These are phyloP conservation scores for Tetrapyrgos nigripes DNA, from an alignment of 1,284 basidiomycete species.

Conservation along the genomic window DNA sequence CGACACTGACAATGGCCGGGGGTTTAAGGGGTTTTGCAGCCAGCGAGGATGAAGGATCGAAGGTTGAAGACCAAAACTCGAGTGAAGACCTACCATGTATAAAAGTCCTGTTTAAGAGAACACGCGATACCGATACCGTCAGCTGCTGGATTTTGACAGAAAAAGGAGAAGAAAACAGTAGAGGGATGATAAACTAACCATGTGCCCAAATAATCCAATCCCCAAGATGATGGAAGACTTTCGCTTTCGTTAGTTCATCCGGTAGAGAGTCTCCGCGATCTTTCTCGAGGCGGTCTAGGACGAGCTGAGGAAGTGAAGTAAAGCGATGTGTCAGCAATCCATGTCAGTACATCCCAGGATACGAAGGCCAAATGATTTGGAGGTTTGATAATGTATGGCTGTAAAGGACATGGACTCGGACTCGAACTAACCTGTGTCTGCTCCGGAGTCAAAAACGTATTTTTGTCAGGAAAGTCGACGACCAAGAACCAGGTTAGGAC, in stretches of 20 bases:
- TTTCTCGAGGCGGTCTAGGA: constrained; percentile 48
- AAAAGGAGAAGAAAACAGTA: neutral
- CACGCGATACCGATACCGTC: constrained; percentile 9
- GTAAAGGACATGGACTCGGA: neutral
- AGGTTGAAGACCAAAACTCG: too few relatives aligned
- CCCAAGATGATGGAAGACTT: constrained; percentile 40
- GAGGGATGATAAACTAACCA: constrained; percentile 28
- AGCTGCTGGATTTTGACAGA: neutral
- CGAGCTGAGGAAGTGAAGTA: constrained; percentile 24
- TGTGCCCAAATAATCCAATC: constrained; percentile 53
- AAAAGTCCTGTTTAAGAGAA: constrained; percentile 16
- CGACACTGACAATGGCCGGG: too few relatives aligned
- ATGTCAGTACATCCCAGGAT: too few relatives aligned
- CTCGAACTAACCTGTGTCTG: constrained; percentile 39
- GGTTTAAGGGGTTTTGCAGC: too few relatives aligned
- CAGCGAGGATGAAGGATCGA: too few relatives aligned
- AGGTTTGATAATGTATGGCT: neutral
- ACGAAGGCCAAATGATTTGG: neutral
- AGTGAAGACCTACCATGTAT: constrained; percentile 8
- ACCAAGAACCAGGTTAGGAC: constrained; percentile 43
- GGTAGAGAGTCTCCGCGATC: constrained; percentile 52
- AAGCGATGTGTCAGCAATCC: too few relatives aligned
- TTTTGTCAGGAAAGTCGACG: constrained; percentile 49
- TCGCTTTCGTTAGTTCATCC: constrained; percentile 41
- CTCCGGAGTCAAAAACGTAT: constrained; percentile 45